Percentiles rank a stretch among this genome's conserved stretches.
Evolutionary conservation across 78 protist genomes (phyloP).

Genomic region (Dictyostelium purpureum): DNA sequence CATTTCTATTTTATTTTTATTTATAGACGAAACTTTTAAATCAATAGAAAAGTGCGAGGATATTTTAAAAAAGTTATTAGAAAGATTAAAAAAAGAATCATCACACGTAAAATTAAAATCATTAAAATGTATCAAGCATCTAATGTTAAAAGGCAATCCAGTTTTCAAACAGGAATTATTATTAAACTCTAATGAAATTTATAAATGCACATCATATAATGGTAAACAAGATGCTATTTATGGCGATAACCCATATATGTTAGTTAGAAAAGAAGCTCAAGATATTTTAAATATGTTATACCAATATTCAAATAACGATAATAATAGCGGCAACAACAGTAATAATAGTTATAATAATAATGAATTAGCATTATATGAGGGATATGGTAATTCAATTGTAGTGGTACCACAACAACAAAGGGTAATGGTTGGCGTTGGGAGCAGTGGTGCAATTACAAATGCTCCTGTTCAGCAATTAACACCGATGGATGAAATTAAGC

Average conservation of each 20-base stretch:
- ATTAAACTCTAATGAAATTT: not conserved
- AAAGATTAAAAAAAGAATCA: conserved; percentile 51
- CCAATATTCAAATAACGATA: not conserved
- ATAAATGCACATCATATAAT: conserved; percentile 32
- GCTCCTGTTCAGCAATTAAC: conserved; percentile 49
- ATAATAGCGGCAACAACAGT: not conserved
- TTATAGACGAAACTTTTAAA: conserved; percentile 39
- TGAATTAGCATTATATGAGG: not conserved
- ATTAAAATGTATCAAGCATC: conserved; percentile 29
- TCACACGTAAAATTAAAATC: conserved; percentile 20
- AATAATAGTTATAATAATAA: not conserved
- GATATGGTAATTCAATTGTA: not conserved
- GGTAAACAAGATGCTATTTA: not conserved
- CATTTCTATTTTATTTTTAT: not conserved
- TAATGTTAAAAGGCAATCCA: conserved; percentile 20
- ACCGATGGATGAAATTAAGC: conserved; percentile 20
- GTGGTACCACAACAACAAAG: not conserved
- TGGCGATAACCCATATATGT: conserved; percentile 5
- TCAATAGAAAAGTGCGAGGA: conserved; percentile 14
- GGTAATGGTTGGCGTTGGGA: conserved; percentile 15
- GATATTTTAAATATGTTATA: conserved; percentile 41
- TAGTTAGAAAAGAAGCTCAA: conserved; percentile 36
- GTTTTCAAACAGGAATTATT: conserved; percentile 20
- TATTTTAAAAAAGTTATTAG: conserved; percentile 21
- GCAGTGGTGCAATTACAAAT: conserved; percentile 43